Conservation (phyloP, 306 rosid species). For the Glycine tomentella region DNA sequence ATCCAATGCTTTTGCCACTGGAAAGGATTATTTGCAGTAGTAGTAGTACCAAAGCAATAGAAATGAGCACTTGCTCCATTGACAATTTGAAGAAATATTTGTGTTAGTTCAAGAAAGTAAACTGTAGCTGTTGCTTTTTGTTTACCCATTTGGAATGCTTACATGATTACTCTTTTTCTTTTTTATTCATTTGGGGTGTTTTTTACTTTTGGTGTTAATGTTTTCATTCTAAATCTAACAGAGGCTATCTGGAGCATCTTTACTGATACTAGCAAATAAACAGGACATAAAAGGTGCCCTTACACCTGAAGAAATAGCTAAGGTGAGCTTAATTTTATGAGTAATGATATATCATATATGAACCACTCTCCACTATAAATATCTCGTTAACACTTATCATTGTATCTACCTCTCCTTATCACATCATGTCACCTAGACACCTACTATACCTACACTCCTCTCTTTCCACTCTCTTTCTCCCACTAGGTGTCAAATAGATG, state of each 20-base stretch:
- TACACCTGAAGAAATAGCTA: slow-evolving; percentile 76
- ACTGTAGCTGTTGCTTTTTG: neutral
- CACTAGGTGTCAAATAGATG: too few relatives aligned
- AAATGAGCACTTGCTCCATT: neutral
- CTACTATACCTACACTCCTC: too few relatives aligned
- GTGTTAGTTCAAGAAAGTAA: neutral
- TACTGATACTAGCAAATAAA: slow-evolving; percentile 89
- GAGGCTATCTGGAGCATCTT: slow-evolving; percentile 91
- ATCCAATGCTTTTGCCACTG: neutral
- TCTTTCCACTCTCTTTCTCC: too few relatives aligned
- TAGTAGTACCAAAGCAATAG: neutral
- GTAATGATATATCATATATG: too few relatives aligned
- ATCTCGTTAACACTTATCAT: too few relatives aligned
- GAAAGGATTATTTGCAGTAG: neutral
- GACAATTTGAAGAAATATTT: neutral
- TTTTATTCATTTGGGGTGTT: neutral
- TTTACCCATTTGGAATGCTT: neutral
- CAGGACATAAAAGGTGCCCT: slow-evolving; percentile 92
- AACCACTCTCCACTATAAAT: too few relatives aligned
- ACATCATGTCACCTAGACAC: too few relatives aligned
- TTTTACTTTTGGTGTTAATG: slow-evolving; percentile 13
- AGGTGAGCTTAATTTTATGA: slow-evolving; percentile 51
- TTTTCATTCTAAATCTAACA: slow-evolving; percentile 40
- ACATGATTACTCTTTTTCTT: neutral
- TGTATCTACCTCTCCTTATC: too few relatives aligned